phyloP scores from a whole-genome alignment of 2,329 filamentous ascomycete genomes.

The Penicillium sp. region DNA sequence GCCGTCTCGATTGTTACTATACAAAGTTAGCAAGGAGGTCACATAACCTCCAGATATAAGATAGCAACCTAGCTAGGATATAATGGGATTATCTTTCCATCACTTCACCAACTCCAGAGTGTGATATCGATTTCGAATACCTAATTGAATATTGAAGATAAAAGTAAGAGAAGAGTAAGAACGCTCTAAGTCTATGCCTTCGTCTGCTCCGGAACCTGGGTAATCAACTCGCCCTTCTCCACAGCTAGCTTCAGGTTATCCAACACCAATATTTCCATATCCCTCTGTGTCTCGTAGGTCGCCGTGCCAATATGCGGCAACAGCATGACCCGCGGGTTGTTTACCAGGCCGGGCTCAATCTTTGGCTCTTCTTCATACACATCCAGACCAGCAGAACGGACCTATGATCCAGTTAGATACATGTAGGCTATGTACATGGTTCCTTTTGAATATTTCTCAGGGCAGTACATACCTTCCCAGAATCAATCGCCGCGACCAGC shows the following conservation, averaged over 20 bases:
- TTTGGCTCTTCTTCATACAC: constrained; percentile 47
- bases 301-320: constrained; percentile 58
- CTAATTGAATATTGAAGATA: too few relatives aligned
- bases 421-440: too few relatives aligned
- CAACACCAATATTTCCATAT: constrained; percentile 58
- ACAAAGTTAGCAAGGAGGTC: too few relatives aligned
- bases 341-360: constrained; percentile 46
- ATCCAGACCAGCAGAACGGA: constrained; percentile 44
- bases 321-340: constrained; percentile 48
- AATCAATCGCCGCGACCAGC: constrained; percentile 43
- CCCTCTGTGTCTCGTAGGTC: constrained; percentile 57
- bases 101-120: too few relatives aligned
- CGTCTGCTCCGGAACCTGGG: constrained; percentile 59
- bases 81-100: too few relatives aligned
- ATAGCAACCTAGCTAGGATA: too few relatives aligned
- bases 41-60: too few relatives aligned
- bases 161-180: too few relatives aligned
- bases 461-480: constrained; percentile 37
- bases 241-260: constrained; percentile 56
- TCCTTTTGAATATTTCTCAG: background rate
- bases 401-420: constrained; percentile 20
- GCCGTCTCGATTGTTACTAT: too few relatives aligned
- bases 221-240: constrained; percentile 54
- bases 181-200: constrained; percentile 19
- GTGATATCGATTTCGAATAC: too few relatives aligned